Evolutionary conservation across 192 early-diverging fungal species (phyloP).

Genomic region (Coemansia sp.): DNA sequence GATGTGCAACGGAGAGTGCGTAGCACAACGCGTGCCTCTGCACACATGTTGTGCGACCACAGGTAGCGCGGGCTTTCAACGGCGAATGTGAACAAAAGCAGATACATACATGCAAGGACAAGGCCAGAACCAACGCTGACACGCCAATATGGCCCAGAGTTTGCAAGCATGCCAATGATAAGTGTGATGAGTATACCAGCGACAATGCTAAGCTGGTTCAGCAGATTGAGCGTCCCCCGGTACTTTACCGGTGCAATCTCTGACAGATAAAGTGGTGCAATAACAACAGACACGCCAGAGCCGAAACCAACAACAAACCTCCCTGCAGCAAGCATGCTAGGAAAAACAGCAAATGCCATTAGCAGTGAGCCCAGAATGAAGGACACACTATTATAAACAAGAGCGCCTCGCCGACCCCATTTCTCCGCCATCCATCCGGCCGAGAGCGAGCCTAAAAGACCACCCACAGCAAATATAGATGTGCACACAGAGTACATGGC

Average conservation of each 20-base stretch:
- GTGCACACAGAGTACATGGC: constrained; percentile 56
- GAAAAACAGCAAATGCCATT: constrained; percentile 62
- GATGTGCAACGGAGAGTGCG: constrained; percentile 35
- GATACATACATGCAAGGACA: constrained; percentile 58
- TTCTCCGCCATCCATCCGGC: constrained; percentile 64
- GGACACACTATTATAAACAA: constrained; percentile 66
- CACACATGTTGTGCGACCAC: constrained; percentile 33
- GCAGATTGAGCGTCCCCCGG: constrained; percentile 71
- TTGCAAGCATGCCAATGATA: constrained; percentile 62
- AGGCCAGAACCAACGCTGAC: constrained; percentile 64
- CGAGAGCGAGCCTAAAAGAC: constrained; percentile 70
- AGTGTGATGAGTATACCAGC: constrained; percentile 77
- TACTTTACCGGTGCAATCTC: constrained; percentile 72
- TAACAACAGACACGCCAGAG: constrained; percentile 70
- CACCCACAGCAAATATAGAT: constrained; percentile 42
- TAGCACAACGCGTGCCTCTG: constrained; percentile 37
- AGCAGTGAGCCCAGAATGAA: constrained; percentile 63
- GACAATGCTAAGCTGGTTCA: constrained; percentile 87
- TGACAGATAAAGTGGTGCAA: constrained; percentile 78
- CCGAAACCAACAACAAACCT: constrained; percentile 77
- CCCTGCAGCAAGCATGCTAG: constrained; percentile 59
- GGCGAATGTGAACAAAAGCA: constrained; percentile 53
- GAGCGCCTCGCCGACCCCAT: constrained; percentile 68
- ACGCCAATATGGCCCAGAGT: constrained; percentile 69
- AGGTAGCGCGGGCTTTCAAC: constrained; percentile 80